These are phyloP conservation scores for Smittium mucronatum DNA, from an alignment of 371 early-diverging fungal species.

Conservation along the genomic window DNA sequence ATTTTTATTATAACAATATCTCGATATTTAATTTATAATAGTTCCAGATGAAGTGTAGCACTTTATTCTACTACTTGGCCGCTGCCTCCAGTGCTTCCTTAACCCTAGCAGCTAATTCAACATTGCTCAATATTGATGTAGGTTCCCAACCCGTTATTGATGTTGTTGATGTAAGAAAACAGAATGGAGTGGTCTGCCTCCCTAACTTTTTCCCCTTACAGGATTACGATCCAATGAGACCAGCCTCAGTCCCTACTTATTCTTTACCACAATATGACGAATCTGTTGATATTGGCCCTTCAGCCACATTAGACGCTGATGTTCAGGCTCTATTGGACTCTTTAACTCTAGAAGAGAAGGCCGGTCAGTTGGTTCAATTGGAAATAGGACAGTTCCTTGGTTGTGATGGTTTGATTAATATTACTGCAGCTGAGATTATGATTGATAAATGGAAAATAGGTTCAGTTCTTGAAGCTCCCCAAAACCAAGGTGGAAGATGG, in stretches of 20 bases:
- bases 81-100: too few relatives aligned
- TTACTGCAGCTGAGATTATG: constrained; percentile 32
- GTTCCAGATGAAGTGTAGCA: too few relatives aligned
- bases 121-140: too few relatives aligned
- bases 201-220: too few relatives aligned
- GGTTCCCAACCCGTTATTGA: neutral
- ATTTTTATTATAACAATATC: too few relatives aligned
- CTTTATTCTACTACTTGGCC: too few relatives aligned
- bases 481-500: constrained; percentile 33
- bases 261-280: neutral
- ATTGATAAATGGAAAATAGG: constrained; percentile 30
- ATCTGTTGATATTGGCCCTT: neutral
- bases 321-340: neutral
- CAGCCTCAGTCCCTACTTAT: neutral
- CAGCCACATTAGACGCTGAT: neutral
- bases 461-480: constrained; percentile 23
- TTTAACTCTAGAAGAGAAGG: constrained; percentile 42
- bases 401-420: too few relatives aligned
- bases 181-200: neutral
- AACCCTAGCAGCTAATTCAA: too few relatives aligned
- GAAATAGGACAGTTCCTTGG: constrained; percentile 27
- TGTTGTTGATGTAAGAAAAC: neutral
- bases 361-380: constrained; percentile 54
- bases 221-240: too few relatives aligned
- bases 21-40: too few relatives aligned